Evolutionary conservation across 2,329 filamentous ascomycete genomes (phyloP), one percentile per base, ranked within the genome.

Genomic region (Coniochaeta hoffmannii): DNA sequence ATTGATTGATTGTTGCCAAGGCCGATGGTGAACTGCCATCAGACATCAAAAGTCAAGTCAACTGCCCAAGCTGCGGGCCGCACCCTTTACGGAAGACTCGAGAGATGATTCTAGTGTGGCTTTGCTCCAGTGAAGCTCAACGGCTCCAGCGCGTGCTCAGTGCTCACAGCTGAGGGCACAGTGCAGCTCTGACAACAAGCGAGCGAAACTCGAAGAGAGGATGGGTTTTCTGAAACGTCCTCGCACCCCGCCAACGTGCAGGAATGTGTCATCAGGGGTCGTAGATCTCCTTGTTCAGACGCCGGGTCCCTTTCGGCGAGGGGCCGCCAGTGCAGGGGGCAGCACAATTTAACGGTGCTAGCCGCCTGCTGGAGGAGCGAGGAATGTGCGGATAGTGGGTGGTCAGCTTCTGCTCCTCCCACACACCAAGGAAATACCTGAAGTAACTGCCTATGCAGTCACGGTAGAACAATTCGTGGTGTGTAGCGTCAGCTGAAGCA

Each of bases 261-360:
- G 28, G 49, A 51, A 51, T 51, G 49, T 51, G 49, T 51, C 49
- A 51, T 51, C 49, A 51, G 31, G 49, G 30, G 49, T 51, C 41
- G 41, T 46, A 22, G 19, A 46, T 46, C 41, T 44, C 24, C 38
- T 28, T 46, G 41, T 28, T 46, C 12, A 46, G 24, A 46, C 41
- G 41, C 41, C 41, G 41, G 41, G 41, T 46, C 41, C 30, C 41
- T 28, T 28, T 28, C 24, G 26, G 41, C 41, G 15, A 46, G 41
- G 41, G 41, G 22, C 41, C 19, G 19, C 14, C 24, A 14, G 22
- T 28, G 19, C 24, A 46, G 24, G 38, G 38, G 38, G 19, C 12
- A 36, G 34, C 15, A 14, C 34, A 5, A 14, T 14, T 36, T 8
- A 12, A 32, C 7, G 30, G 7, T 32, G 30, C 7, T 32, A 12